phyloP scores from a whole-genome alignment of 2,329 filamentous ascomycete genomes.

The Lasiodiplodia hormozganensis region DNA sequence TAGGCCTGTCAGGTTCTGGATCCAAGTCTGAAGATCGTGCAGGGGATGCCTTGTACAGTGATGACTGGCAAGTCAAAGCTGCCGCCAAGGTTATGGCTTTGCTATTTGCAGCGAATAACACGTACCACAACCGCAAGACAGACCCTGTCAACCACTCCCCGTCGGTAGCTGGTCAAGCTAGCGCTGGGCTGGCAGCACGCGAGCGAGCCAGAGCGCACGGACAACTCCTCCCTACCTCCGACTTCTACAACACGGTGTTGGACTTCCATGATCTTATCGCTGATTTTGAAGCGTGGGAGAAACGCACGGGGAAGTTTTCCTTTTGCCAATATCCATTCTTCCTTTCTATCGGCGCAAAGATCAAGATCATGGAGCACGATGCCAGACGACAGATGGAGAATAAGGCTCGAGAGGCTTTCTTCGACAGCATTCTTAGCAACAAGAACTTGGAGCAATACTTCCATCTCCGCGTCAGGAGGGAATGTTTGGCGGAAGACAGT shows the following conservation, averaged over 20 bases:
- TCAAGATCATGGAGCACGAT: conserved; percentile 87
- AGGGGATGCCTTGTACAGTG: conserved; percentile 61
- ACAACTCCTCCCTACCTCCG: conserved; percentile 77
- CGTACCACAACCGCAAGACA: conserved; percentile 31
- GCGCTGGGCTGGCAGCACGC: conserved; percentile 48
- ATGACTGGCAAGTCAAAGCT: conserved; percentile 90
- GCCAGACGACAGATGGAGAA: conserved; percentile 87
- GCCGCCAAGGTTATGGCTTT: conserved; percentile 81
- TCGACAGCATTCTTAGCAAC: conserved; percentile 82
- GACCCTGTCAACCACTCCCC: conserved; percentile 29
- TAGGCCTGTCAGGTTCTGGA: conserved; percentile 57
- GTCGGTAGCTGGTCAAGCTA: conserved; percentile 34
- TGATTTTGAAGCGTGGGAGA: conserved; percentile 90
- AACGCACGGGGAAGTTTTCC: conserved; percentile 74
- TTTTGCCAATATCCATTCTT: conserved; percentile 95
- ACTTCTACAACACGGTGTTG: conserved; percentile 87
- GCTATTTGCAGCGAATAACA: conserved; percentile 82
- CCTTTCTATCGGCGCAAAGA: conserved; percentile 90
- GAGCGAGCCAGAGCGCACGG: conserved; percentile 60
- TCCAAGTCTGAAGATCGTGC: conserved; percentile 56
- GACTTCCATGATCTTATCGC: conserved; percentile 85
- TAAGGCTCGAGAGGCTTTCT: conserved; percentile 88
- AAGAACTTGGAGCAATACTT: conserved; percentile 79
- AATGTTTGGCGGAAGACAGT: conserved; percentile 89
- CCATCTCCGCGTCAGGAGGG: conserved; percentile 76